phyloP scores from a whole-genome alignment of 2,329 filamentous ascomycete species.

The Coniochaeta sp. region DNA sequence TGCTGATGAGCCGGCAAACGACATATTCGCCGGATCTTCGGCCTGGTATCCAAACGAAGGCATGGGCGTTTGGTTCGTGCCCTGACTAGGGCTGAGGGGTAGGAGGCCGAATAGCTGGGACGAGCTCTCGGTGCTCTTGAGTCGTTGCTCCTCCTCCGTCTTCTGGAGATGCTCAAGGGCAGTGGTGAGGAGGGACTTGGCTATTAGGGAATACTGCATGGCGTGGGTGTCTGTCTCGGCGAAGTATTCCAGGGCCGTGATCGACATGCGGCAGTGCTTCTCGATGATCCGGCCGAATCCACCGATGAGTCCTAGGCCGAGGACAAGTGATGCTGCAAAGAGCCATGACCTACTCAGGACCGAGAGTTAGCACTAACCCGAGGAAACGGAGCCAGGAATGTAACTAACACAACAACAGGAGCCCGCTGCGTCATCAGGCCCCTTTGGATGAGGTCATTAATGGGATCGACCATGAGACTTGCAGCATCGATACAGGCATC shows the following conservation, averaged over 20 bases:
- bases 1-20: slow-evolving; percentile 3
- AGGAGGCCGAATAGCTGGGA: slow-evolving; percentile 45
- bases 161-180: slow-evolving; percentile 40
- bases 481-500: slow-evolving; percentile 50
- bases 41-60: background rate
- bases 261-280: slow-evolving; percentile 40
- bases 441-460: slow-evolving; percentile 35
- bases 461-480: slow-evolving; percentile 43
- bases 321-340: slow-evolving; percentile 44
- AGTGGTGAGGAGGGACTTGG: slow-evolving; percentile 39
- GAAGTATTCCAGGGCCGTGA: slow-evolving; percentile 41
- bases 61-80: background rate
- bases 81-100: slow-evolving; percentile 19
- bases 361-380: background rate
- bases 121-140: slow-evolving; percentile 40
- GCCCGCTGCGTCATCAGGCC: slow-evolving; percentile 35
- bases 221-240: slow-evolving; percentile 42
- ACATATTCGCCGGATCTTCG: background rate
- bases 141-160: slow-evolving; percentile 37
- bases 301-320: slow-evolving; percentile 43
- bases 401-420: slow-evolving; percentile 42
- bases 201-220: slow-evolving; percentile 45
- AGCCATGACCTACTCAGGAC: slow-evolving; percentile 43
- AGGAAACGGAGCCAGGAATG: too few species aligned
- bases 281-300: slow-evolving; percentile 46